Conservation (phyloP, 495 filamentous ascomycete species). For the Podospora tetraspora region DNA sequence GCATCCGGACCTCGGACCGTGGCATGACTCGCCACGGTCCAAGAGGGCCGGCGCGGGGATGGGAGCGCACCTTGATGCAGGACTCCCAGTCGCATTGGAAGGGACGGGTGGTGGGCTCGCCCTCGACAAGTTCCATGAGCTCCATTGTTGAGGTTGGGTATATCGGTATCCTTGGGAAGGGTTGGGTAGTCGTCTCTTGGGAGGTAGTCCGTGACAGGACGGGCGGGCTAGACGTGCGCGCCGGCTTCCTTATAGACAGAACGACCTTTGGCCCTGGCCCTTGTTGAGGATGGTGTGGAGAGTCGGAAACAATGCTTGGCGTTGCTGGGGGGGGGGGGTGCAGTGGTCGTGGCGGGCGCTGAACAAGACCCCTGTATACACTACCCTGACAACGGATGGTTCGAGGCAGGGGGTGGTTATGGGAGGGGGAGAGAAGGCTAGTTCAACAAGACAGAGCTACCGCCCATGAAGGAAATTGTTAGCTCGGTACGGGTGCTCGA, state of each 20-base stretch:
- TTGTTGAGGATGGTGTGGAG: slow-evolving; percentile 25
- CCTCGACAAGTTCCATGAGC: slow-evolving; percentile 50
- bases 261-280: slow-evolving; percentile 14
- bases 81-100: slow-evolving; percentile 50
- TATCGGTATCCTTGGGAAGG: slow-evolving; percentile 13
- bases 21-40: background rate
- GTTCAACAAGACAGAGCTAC: slow-evolving; percentile 3
- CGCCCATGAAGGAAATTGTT: background rate
- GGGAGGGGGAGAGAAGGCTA: slow-evolving; percentile 19
- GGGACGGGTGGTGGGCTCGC: slow-evolving; percentile 47
- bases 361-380: slow-evolving; percentile 4
- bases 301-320: slow-evolving; percentile 9
- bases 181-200: slow-evolving; percentile 20
- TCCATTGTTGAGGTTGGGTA: slow-evolving; percentile 36
- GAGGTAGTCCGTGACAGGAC: slow-evolving; percentile 22
- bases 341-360: slow-evolving; percentile 21
- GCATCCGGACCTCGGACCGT: background rate
- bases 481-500: slow-evolving; percentile 26
- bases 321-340: slow-evolving; percentile 2
- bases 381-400: background rate
- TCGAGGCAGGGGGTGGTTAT: slow-evolving; percentile 9
- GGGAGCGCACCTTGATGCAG: slow-evolving; percentile 47
- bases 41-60: background rate
- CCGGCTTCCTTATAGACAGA: slow-evolving; percentile 33
- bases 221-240: slow-evolving; percentile 26